These are phyloP conservation scores for Alternaria alternata DNA, from an alignment of 2,329 filamentous ascomycete genomes.

Conservation along the genomic window DNA sequence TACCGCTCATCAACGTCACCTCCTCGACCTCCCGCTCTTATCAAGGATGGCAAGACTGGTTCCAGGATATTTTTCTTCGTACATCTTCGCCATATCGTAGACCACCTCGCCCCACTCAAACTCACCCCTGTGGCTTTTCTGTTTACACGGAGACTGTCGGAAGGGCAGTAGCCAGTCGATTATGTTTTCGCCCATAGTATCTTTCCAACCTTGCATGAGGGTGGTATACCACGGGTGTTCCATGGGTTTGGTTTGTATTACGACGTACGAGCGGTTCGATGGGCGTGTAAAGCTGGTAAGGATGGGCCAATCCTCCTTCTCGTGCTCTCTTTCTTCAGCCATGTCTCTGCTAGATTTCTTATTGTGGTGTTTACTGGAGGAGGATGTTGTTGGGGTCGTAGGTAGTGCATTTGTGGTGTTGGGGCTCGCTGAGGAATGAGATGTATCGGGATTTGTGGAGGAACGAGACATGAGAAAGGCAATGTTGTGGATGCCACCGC, in stretches of 20 bases:
- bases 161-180: conserved; percentile 85
- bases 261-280: conserved; percentile 67
- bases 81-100: conserved; percentile 39
- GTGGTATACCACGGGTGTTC: conserved; percentile 90
- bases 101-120: conserved; percentile 73
- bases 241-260: conserved; percentile 74
- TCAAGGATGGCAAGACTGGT: conserved; percentile 27
- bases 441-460: conserved; percentile 10
- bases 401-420: conserved; percentile 6
- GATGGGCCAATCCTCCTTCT: conserved; percentile 28
- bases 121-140: conserved; percentile 70
- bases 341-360: conserved; percentile 6
- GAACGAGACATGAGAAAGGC: conserved; percentile 66
- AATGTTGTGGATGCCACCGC: conserved; percentile 71
- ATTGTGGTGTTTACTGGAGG: conserved; percentile 17
- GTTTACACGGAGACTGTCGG: conserved; percentile 75
- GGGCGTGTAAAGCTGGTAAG: conserved; percentile 7
- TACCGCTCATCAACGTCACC: conserved; percentile 2
- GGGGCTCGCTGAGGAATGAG: neutral
- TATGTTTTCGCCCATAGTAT: conserved; percentile 76
- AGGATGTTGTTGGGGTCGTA: conserved; percentile 21
- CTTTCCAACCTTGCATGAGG: conserved; percentile 72
- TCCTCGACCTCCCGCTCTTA: conserved; percentile 7
- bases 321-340: neutral
- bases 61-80: conserved; percentile 35